Conservation (phyloP, 2,329 filamentous ascomycete species). For the Colletotrichum limetticola region DNA sequence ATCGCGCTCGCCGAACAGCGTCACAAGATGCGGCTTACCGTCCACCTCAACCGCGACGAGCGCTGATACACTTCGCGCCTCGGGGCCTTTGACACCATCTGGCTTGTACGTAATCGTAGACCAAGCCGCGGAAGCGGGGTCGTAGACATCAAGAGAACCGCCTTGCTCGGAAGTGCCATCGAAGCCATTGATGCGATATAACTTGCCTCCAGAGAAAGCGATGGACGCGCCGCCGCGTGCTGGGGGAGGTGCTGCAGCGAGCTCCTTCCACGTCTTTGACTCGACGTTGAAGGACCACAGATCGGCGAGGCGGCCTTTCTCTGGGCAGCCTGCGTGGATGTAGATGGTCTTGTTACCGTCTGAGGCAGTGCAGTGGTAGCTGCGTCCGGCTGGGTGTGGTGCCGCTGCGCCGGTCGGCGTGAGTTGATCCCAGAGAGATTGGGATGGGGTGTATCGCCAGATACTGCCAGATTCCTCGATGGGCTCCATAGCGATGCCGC, state of each 20-base stretch:
- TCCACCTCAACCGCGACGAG: slow-evolving; percentile 39
- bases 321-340: slow-evolving; percentile 71
- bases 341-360: slow-evolving; percentile 57
- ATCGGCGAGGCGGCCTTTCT: slow-evolving; percentile 65
- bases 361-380: slow-evolving; percentile 65
- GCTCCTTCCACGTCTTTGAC: slow-evolving; percentile 59
- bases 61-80: slow-evolving; percentile 45
- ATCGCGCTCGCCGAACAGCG: slow-evolving; percentile 52
- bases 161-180: slow-evolving; percentile 70
- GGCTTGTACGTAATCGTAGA: slow-evolving; percentile 38
- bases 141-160: slow-evolving; percentile 62
- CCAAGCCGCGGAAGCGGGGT: slow-evolving; percentile 41
- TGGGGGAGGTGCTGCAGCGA: slow-evolving; percentile 63
- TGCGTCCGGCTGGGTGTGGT: slow-evolving; percentile 58
- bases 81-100: slow-evolving; percentile 43
- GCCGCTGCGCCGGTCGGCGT: slow-evolving; percentile 47
- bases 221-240: slow-evolving; percentile 64
- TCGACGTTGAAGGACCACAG: slow-evolving; percentile 68
- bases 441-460: slow-evolving; percentile 62
- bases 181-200: slow-evolving; percentile 74
- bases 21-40: slow-evolving; percentile 44
- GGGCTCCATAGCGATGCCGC: slow-evolving; percentile 68
- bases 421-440: slow-evolving; percentile 57
- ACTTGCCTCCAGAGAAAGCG: slow-evolving; percentile 45
- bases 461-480: slow-evolving; percentile 67